Conservation (phyloP, 805 yeast genomes). For the Sugiyamaella mastotermitis region DNA sequence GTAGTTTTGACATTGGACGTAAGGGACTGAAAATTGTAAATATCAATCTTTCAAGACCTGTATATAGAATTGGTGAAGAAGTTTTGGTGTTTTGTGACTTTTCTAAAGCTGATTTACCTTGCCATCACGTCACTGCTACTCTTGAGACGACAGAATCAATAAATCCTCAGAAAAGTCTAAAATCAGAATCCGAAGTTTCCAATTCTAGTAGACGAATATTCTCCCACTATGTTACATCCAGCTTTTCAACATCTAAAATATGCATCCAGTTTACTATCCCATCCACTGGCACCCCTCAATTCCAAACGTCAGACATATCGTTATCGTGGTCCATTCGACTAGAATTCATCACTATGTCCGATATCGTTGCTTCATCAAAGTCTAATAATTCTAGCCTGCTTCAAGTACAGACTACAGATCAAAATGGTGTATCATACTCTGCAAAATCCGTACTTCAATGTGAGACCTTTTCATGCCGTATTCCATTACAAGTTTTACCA, state of each 20-base stretch:
- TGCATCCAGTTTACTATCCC: conserved; percentile 29
- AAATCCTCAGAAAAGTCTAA: conserved; percentile 23
- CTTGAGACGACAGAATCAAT: conserved; percentile 34
- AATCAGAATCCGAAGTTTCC: conserved; percentile 18
- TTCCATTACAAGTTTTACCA: conserved; percentile 43
- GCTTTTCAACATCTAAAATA: conserved; percentile 19
- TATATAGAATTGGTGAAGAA: conserved; percentile 39
- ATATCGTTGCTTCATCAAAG: background rate
- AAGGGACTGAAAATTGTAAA: conserved; percentile 37
- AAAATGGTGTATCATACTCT: conserved; percentile 8
- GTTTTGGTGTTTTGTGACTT: conserved; percentile 37
- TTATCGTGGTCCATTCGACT: conserved; percentile 29
- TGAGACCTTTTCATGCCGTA: conserved; percentile 34
- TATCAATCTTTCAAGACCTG: conserved; percentile 28
- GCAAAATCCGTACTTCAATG: conserved; percentile 17
- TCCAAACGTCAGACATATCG: conserved; percentile 26
- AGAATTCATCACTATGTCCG: conserved; percentile 25
- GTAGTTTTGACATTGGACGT: conserved; percentile 36
- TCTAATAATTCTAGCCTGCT: background rate
- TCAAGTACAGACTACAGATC: background rate
- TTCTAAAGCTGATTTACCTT: conserved; percentile 24
- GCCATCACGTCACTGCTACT: conserved; percentile 36
- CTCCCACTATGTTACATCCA: conserved; percentile 21
- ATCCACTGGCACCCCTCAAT: conserved; percentile 31
- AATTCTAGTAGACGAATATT: conserved; percentile 23